Conservation (phyloP, 306 rosid genomes). For the Heteromeles arbutifolia region DNA sequence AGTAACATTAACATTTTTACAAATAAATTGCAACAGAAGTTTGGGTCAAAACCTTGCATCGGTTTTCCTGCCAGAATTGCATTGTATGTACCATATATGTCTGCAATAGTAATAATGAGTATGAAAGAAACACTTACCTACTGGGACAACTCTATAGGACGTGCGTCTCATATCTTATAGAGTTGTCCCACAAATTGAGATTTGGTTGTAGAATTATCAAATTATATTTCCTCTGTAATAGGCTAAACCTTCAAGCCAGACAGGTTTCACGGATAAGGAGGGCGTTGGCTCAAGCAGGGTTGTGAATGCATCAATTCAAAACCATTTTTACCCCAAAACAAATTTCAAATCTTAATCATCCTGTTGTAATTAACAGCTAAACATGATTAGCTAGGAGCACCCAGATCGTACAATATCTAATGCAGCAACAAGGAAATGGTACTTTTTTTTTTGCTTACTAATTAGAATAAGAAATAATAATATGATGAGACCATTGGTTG, state of each 20-base stretch:
- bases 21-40: not conserved
- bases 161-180: too few species aligned
- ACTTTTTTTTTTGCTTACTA: not conserved
- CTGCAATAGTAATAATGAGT: too few species aligned
- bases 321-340: not conserved
- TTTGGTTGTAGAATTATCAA: too few species aligned
- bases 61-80: not conserved
- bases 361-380: not conserved
- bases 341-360: not conserved
- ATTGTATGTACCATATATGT: too few species aligned
- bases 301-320: not conserved
- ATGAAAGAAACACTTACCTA: not conserved
- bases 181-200: too few species aligned
- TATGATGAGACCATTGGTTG: conserved; percentile 11
- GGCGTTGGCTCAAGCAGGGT: too few species aligned
- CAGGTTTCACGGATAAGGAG: too few species aligned
- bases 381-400: not conserved
- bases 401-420: not conserved
- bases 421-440: not conserved
- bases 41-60: not conserved
- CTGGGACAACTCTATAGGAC: too few species aligned
- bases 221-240: too few species aligned
- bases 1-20: not conserved
- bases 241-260: too few species aligned
- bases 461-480: not conserved